Percentiles rank a stretch among this genome's conserved stretches.
Evolutionary conservation across 2,329 filamentous ascomycete genomes (phyloP).

Genomic region (Aspergillus vadensis): DNA sequence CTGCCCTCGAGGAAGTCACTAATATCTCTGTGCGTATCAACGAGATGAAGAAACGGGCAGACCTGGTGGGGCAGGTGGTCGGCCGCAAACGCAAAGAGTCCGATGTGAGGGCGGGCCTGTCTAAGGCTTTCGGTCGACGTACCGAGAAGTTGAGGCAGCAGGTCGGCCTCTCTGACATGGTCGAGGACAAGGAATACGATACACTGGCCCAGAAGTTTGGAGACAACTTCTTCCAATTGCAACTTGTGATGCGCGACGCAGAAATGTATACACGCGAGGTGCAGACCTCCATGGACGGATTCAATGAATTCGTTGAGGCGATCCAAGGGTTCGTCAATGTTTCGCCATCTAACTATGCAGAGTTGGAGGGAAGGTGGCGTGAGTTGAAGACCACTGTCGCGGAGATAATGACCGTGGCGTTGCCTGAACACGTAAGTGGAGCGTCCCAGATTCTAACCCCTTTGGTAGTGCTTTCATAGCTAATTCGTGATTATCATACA

Average conservation of each 20-base stretch:
- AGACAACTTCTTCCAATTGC: conserved; percentile 87
- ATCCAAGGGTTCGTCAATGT: conserved; percentile 80
- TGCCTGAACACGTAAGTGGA: conserved; percentile 75
- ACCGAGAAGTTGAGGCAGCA: conserved; percentile 81
- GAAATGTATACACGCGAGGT: conserved; percentile 87
- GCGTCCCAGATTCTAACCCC: neutral
- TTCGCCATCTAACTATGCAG: conserved; percentile 70
- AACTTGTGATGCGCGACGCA: conserved; percentile 91
- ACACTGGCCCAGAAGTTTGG: conserved; percentile 83
- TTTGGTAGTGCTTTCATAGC: neutral
- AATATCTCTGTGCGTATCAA: conserved; percentile 73
- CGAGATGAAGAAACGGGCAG: conserved; percentile 91
- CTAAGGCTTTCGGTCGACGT: conserved; percentile 85
- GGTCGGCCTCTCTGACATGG: conserved; percentile 63
- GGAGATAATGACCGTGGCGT: conserved; percentile 78
- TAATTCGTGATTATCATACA: conserved; percentile 28
- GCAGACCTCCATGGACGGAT: conserved; percentile 75
- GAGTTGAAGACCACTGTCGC: conserved; percentile 84
- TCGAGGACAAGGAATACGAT: conserved; percentile 80
- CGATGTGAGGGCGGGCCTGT: conserved; percentile 79
- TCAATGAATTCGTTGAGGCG: conserved; percentile 75
- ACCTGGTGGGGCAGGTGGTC: conserved; percentile 87
- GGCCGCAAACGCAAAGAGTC: conserved; percentile 84
- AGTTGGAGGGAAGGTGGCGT: conserved; percentile 92
- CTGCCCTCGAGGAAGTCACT: conserved; percentile 69